Base-by-base conservation (phyloP, 257 asterid species). In the Solanum megistacrolobum region DNA sequence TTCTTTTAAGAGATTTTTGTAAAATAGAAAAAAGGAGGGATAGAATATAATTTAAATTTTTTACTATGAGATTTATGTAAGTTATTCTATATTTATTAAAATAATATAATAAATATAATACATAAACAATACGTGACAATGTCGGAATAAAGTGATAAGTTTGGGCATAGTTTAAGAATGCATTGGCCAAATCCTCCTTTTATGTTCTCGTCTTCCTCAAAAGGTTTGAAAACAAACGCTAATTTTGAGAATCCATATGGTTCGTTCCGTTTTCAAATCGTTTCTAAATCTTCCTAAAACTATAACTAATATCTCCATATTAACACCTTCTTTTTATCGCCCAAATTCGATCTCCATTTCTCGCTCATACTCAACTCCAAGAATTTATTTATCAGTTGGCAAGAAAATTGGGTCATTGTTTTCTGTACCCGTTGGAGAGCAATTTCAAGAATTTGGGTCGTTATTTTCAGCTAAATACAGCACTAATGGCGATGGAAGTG, bases 261-360 rank as follows among this genome's bases (percentile, higher is more conserved):
- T 93, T 55, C 90, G 88, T 87, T 93, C 90, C 74, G 74, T 91
- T 84, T 43, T 89, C 29, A 93, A 91, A 88, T 86, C 92, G 46
- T 85, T 91, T 62, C 81, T 93, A 13, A 88, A 93, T 89, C 84
- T 91, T 83, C 94, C 94, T 9, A 88, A 87, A 29, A 12, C 88
- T 89, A 74, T 91, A 84, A 73, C 89, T 89, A 39, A 10, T 87
- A 29, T 75, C 83, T 43, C 73, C 91, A 65, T 85, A 84, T 91
- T 35, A 87, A 31, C 90, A 86, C 84, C 85, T 86, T 66, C 75
- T 84, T 82, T 66, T 27, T 43, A 60, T 60, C 85, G 84, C 71
- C 88, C 73, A 86, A 18, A 73, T 43, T 87, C 84, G 68, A 29
- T 85, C 87, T 41, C 84, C 84, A 12, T 71, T 43, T 27, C 66